Conservation (phyloP, 2,329 filamentous ascomycete genomes). For the Trichoderma polysporum region DNA sequence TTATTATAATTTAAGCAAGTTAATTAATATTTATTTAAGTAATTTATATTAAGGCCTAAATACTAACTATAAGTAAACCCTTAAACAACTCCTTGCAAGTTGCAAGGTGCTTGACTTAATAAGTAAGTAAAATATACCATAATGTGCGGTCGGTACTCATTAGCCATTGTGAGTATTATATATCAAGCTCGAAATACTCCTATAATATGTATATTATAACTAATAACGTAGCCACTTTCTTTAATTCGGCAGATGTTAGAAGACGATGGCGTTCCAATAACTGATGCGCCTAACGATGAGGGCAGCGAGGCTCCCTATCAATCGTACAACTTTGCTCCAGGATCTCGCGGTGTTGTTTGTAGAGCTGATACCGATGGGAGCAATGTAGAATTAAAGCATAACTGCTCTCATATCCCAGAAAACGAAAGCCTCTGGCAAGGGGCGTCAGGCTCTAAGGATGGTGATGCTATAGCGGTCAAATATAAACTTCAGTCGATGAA, state of each 20-base stretch:
- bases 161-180: slow-evolving; percentile 35
- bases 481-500: slow-evolving; percentile 93
- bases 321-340: slow-evolving; percentile 91
- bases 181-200: neutral
- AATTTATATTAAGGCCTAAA: no score
- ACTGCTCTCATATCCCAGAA: slow-evolving; percentile 21
- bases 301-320: slow-evolving; percentile 61
- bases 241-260: slow-evolving; percentile 73
- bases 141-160: slow-evolving; percentile 42
- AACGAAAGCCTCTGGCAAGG: neutral
- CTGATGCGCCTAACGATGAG: slow-evolving; percentile 71
- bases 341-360: slow-evolving; percentile 82
- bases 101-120: no score
- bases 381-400: slow-evolving; percentile 47
- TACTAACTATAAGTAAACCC: no score
- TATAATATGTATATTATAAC: neutral
- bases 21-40: neutral
- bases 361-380: slow-evolving; percentile 68
- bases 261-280: slow-evolving; percentile 70
- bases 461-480: slow-evolving; percentile 38
- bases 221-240: slow-evolving; percentile 47
- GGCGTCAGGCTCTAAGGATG: neutral
- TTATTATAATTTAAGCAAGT: no score
- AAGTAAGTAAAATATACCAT: no score
- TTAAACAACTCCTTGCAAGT: no score